Conservation (phyloP, 257 asterid species). For the Linderniella brevidens region DNA sequence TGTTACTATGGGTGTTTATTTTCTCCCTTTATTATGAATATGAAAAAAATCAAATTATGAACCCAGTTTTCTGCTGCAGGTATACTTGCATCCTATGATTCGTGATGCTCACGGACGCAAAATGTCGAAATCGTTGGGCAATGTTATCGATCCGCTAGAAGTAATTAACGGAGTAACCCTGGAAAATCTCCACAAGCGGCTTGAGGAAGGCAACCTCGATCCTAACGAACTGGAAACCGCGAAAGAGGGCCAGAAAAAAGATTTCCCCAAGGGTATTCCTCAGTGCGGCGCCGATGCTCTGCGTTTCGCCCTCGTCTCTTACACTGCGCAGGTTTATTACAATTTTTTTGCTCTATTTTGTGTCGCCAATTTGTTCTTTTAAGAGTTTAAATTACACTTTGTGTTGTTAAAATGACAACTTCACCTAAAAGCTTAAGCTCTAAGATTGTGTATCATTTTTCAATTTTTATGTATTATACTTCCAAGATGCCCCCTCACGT, state of each 20-base stretch:
- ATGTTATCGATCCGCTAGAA: slow-evolving; percentile 87
- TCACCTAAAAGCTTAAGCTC: too few species aligned
- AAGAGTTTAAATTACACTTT: slow-evolving; percentile 4
- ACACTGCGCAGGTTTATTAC: slow-evolving; percentile 80
- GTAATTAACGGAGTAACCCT: slow-evolving; percentile 66
- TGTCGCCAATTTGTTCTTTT: slow-evolving; percentile 1
- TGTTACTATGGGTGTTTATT: background rate
- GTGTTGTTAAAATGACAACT: too few species aligned
- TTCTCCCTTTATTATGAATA: background rate
- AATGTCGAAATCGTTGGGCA: slow-evolving; percentile 97
- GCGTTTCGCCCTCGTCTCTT: slow-evolving; percentile 87
- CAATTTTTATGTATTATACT: too few species aligned
- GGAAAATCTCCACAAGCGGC: slow-evolving; percentile 69
- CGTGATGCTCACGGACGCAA: slow-evolving; percentile 99
- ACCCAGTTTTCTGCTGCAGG: slow-evolving; percentile 21
- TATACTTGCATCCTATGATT: slow-evolving; percentile 89
- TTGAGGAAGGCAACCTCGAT: slow-evolving; percentile 88
- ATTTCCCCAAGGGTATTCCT: slow-evolving; percentile 79
- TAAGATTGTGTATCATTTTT: too few species aligned
- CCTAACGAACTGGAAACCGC: slow-evolving; percentile 67
- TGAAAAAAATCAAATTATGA: background rate
- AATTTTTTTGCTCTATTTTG: slow-evolving; percentile 4
- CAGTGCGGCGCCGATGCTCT: slow-evolving; percentile 97
- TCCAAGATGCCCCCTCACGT: too few species aligned
- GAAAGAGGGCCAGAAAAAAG: slow-evolving; percentile 75